Conservation (phyloP, 2,329 filamentous ascomycete species). For the Sporothrix dimorphospora region DNA sequence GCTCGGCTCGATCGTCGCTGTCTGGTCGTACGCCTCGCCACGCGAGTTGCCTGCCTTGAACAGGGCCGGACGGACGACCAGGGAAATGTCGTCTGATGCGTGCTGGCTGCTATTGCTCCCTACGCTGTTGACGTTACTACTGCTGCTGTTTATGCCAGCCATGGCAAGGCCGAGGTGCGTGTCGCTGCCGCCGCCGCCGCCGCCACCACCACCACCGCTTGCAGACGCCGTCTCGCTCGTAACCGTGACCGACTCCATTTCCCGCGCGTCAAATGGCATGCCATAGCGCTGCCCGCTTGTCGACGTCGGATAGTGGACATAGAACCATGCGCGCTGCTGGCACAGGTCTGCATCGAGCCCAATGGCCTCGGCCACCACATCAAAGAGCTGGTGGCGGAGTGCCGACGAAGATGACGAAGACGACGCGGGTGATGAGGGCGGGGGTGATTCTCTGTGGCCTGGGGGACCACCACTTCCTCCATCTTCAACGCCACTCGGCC, state of each 20-base stretch:
- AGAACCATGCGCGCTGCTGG: slow-evolving; percentile 30
- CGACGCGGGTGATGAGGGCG: background rate
- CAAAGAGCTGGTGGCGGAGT: slow-evolving; percentile 11
- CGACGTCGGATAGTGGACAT: slow-evolving; percentile 26
- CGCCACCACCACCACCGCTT: background rate
- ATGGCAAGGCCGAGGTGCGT: background rate
- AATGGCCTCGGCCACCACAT: slow-evolving; percentile 22
- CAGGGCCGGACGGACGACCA: slow-evolving; percentile 28
- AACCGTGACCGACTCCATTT: slow-evolving; percentile 22
- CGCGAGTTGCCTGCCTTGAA: slow-evolving; percentile 30
- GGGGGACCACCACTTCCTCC: background rate
- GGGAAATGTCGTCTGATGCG: background rate
- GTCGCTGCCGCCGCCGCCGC: background rate
- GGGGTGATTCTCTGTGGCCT: background rate
- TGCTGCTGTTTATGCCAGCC: background rate
- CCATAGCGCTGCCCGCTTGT: slow-evolving; percentile 23
- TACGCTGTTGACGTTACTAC: background rate
- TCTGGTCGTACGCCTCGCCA: slow-evolving; percentile 29
- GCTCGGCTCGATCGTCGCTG: slow-evolving; percentile 22
- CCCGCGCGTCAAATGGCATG: slow-evolving; percentile 26
- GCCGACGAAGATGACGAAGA: background rate
- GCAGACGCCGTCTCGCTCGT: background rate
- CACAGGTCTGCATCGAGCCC: slow-evolving; percentile 29
- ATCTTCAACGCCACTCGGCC: background rate
- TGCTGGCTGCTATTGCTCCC: background rate